Conservation (phyloP, 2,329 filamentous ascomycete species). For the Aureobasidium sp. region DNA sequence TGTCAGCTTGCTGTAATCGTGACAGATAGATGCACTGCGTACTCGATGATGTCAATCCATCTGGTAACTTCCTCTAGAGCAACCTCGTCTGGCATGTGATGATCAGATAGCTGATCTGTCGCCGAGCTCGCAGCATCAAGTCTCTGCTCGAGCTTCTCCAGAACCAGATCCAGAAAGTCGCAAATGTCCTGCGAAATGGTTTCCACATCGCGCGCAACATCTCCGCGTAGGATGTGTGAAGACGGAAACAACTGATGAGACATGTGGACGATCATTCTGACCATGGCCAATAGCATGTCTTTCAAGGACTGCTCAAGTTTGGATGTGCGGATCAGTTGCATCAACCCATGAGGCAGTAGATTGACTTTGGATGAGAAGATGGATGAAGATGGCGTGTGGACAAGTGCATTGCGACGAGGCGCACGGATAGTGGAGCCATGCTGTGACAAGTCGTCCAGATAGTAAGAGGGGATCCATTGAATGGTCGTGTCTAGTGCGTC, state of each 20-base stretch:
- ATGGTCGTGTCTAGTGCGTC: background rate
- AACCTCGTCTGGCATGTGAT: background rate
- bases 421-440: background rate
- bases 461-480: conserved; percentile 3
- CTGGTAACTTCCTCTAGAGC: background rate
- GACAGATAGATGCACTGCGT: background rate
- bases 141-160: background rate
- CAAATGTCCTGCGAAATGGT: background rate
- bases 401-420: background rate
- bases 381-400: background rate
- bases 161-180: background rate
- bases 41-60: conserved; percentile 10
- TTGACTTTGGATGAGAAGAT: background rate
- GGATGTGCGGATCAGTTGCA: background rate
- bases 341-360: background rate
- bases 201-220: background rate
- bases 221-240: conserved; percentile 5
- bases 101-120: background rate
- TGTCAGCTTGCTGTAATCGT: background rate
- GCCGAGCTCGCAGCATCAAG: background rate
- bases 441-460: background rate
- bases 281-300: background rate
- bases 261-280: conserved; percentile 7
- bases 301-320: background rate
- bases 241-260: conserved; percentile 5